phyloP scores from a whole-genome alignment of 2,329 filamentous ascomycete genomes.

The Bretziella fagacearum region DNA sequence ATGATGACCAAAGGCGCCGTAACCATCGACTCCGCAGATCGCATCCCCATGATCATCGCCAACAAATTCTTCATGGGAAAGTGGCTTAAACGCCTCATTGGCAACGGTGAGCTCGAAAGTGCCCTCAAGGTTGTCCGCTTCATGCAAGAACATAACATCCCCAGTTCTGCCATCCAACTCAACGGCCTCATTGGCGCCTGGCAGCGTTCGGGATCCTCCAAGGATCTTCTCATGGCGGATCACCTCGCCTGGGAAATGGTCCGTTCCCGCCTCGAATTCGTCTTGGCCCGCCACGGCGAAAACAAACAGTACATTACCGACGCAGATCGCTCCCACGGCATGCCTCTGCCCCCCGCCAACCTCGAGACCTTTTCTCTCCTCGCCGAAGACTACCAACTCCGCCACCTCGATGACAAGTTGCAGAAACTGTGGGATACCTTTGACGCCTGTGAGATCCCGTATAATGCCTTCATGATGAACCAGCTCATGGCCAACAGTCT shows the following conservation, averaged over 20 bases:
- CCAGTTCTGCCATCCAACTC: constrained; percentile 55
- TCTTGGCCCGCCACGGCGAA: constrained; percentile 29
- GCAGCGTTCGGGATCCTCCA: constrained; percentile 43
- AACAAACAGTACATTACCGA: not conserved
- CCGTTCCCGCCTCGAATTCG: constrained; percentile 44
- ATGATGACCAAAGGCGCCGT: constrained; percentile 58
- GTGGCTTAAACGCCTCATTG: constrained; percentile 74
- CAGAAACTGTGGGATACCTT: constrained; percentile 46
- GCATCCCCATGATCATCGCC: constrained; percentile 32
- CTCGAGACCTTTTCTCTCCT: constrained; percentile 65
- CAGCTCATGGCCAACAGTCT: constrained; percentile 54
- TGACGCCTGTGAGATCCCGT: constrained; percentile 42
- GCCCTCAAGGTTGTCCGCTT: constrained; percentile 56
- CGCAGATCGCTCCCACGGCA: constrained; percentile 2
- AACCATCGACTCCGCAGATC: constrained; percentile 26
- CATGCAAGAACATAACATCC: constrained; percentile 53
- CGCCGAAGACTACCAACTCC: constrained; percentile 52
- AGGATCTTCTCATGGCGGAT: constrained; percentile 45
- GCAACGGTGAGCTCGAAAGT: constrained; percentile 50
- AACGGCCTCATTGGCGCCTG: constrained; percentile 71
- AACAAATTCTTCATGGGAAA: constrained; percentile 77
- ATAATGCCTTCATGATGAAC: constrained; percentile 64
- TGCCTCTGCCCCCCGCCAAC: constrained; percentile 39
- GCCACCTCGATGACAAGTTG: constrained; percentile 40
- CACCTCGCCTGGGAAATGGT: constrained; percentile 63